Conservation (phyloP, 2,329 filamentous ascomycete genomes). For the Fusarium anguioides region DNA sequence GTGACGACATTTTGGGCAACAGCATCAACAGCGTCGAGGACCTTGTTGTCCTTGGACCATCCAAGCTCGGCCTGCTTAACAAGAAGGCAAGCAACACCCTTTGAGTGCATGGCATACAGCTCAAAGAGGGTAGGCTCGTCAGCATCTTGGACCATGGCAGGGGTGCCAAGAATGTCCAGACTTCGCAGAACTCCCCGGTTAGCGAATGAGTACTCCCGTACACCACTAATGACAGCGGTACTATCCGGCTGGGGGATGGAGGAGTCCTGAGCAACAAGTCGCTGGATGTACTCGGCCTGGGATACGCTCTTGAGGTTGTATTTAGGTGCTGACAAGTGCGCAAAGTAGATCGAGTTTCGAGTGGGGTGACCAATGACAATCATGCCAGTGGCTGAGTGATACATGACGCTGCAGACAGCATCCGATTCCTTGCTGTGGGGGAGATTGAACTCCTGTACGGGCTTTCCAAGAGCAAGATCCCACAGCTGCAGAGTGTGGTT, state of each 20-base stretch:
- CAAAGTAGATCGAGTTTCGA: conserved; percentile 96
- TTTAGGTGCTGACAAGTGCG: conserved; percentile 92
- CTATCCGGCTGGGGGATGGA: conserved; percentile 87
- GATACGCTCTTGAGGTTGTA: conserved; percentile 86
- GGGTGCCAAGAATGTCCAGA: conserved; percentile 84
- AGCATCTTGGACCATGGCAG: conserved; percentile 69
- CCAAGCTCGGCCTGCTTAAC: conserved; percentile 91
- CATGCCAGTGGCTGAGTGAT: conserved; percentile 91
- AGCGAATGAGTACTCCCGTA: conserved; percentile 93
- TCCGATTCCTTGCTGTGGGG: conserved; percentile 96
- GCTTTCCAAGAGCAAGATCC: conserved; percentile 95
- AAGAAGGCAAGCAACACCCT: conserved; percentile 89
- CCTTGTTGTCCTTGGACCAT: conserved; percentile 91
- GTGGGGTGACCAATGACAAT: conserved; percentile 96
- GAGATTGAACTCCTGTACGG: conserved; percentile 96
- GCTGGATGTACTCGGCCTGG: conserved; percentile 88
- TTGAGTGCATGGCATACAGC: conserved; percentile 97
- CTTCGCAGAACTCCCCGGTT: conserved; percentile 89
- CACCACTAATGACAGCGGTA: conserved; percentile 96
- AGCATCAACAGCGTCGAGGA: conserved; percentile 81
- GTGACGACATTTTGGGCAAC: conserved; percentile 78
- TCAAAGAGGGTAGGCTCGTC: conserved; percentile 87
- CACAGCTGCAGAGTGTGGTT: conserved; percentile 98
- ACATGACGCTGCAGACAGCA: conserved; percentile 96
- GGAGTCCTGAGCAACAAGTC: conserved; percentile 77